Base-by-base conservation (phyloP, 768 basidiomycete genomes). In the Pluteus cervinus region DNA sequence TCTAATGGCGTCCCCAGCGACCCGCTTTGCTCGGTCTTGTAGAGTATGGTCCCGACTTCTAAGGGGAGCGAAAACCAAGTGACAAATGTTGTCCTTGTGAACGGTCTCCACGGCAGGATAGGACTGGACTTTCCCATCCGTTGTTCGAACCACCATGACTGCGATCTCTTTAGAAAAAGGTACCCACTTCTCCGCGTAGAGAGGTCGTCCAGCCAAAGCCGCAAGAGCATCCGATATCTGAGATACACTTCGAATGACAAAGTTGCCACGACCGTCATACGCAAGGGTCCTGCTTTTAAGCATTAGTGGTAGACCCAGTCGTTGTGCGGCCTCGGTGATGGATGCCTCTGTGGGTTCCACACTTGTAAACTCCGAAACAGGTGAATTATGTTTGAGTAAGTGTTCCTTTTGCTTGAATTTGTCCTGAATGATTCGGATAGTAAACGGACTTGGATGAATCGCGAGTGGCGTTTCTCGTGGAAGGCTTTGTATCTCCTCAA, bases 221-320 rank as follows among this genome's bases (percentile, higher is more conserved):
- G 62, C 44, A 23, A 79, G 66, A 1, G 76, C 73, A 12, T 77
- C 66, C 32, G 65, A 59, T 2, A 68, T 68, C 22, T 84, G 67
- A 7, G 66, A 60, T 7, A 72, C 43, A 12, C 76, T 65, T 14
- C 70, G 69, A 20, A 98, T 54, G 24, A 82, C 81, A 50, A 76
- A 91, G 58, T 99, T 99, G 4, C 96, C 96, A 40, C 90, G 70
- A 3, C 96, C 96, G 53, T 98, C 94, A 56, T 99, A 99, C 0
- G 93, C 96, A 39, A 93, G 64, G 1, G 88, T 94, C n/a, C 89
- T 73, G 42, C 84, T 88, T 64, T 99, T 98, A 43, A 99, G 73
- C 93, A 99, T 96, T 33, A 96, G 62, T 1, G 94, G 93, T 7
- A 91, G 65, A 1, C 94, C 91, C 5, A 97, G 66, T 20, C 55